A percentile compares a stretch with the other conserved stretches of the same genome.
Conservation (phyloP, 2,329 filamentous ascomycete genomes). For the Arthrobotrys pseudoclavata region DNA sequence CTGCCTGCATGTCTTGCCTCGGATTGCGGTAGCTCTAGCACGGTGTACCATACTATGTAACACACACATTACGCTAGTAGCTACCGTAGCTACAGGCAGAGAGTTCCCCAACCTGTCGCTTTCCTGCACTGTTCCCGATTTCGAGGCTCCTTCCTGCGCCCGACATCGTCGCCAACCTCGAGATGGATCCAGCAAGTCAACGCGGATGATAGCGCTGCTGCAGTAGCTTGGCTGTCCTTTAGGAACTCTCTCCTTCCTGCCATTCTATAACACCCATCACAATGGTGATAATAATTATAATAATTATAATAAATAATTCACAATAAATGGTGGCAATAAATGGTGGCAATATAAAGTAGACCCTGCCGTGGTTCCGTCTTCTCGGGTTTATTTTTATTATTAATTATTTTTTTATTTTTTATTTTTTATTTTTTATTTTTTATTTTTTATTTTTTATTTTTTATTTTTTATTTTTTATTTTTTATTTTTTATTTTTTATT, state of each 20-base stretch:
- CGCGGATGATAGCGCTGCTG: constrained; percentile 23
- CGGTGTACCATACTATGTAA: background rate
- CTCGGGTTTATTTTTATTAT: background rate
- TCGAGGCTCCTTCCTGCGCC: constrained; percentile 47
- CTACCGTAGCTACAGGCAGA: constrained; percentile 6
- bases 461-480: background rate
- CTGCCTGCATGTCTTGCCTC: constrained; percentile 52
- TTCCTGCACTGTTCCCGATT: constrained; percentile 19
- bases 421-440: constrained; percentile 11
- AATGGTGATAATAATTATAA: background rate
- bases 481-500: constrained; percentile 12
- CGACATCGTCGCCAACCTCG: constrained; percentile 38
- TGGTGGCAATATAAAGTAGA: constrained; percentile 12
- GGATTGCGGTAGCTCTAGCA: constrained; percentile 25
- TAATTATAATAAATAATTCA: background rate
- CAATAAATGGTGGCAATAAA: background rate
- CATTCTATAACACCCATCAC: constrained; percentile 9
- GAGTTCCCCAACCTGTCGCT: constrained; percentile 28
- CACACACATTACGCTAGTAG: background rate
- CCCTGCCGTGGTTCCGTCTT: background rate
- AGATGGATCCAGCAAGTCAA: constrained; percentile 53
- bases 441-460: constrained; percentile 11
- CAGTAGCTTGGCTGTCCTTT: constrained; percentile 16
- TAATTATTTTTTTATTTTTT: constrained; percentile 1
- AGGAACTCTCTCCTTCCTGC: constrained; percentile 22